Conservation (phyloP, 1,284 basidiomycete genomes). For the Cryptococcus sp. region DNA sequence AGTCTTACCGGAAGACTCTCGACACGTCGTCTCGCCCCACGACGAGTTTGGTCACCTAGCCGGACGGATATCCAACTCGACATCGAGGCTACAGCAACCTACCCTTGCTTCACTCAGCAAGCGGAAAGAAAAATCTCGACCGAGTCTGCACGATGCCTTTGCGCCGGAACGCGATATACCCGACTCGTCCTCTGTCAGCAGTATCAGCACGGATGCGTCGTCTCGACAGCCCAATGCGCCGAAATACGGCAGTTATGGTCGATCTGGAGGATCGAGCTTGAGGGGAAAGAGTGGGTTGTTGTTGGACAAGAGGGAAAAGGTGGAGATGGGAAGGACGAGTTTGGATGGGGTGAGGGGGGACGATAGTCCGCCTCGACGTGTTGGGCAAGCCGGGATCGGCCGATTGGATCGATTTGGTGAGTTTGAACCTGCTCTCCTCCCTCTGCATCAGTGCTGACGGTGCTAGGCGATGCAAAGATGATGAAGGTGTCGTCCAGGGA, state of each 20-base stretch:
- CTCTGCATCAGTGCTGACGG: too few species aligned
- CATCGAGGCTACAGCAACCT: constrained; percentile 70
- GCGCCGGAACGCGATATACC: constrained; percentile 47
- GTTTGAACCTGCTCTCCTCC: too few species aligned
- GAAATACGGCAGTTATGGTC: not conserved
- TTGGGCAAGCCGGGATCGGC: not conserved
- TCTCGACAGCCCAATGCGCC: not conserved
- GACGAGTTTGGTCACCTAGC: not conserved
- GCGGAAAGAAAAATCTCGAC: constrained; percentile 49
- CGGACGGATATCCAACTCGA: constrained; percentile 27
- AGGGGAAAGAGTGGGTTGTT: too few species aligned
- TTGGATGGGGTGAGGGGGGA: not conserved
- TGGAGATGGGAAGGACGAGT: too few species aligned
- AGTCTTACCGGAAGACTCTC: not conserved
- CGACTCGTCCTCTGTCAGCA: constrained; percentile 11
- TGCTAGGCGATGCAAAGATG: too few species aligned
- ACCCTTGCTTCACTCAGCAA: constrained; percentile 63
- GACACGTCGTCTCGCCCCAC: constrained; percentile 14
- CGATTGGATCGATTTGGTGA: too few species aligned
- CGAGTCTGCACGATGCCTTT: constrained; percentile 60
- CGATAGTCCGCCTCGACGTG: not conserved
- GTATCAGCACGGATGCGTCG: not conserved
- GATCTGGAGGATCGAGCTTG: not conserved
- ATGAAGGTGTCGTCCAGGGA: too few species aligned
- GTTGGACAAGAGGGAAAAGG: too few species aligned